Conservation (phyloP, 305 asterid genomes). For the Petunia hybrid region DNA sequence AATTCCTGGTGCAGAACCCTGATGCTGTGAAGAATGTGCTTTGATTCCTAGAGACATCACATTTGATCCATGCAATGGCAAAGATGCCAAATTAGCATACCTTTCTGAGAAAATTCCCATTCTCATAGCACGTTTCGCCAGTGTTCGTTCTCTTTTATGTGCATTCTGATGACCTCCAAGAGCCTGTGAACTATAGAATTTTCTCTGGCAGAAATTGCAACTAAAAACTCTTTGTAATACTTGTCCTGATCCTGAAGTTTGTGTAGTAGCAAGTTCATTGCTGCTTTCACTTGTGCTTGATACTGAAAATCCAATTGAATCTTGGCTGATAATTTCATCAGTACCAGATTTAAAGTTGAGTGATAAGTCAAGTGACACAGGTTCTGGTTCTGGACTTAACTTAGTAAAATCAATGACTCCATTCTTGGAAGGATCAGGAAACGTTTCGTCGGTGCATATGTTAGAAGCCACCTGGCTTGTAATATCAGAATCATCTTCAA, state of each 20-base stretch:
- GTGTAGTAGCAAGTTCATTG: constrained; percentile 47
- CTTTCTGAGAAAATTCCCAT: constrained; percentile 53
- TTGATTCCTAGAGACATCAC: constrained; percentile 58
- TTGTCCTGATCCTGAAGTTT: constrained; percentile 26
- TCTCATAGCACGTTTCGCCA: constrained; percentile 60
- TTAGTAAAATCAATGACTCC: constrained; percentile 30
- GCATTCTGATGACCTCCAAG: constrained; percentile 81
- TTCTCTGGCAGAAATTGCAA: constrained; percentile 67
- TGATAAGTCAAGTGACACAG: constrained; percentile 54
- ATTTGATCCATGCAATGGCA: constrained; percentile 58
- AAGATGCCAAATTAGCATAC: constrained; percentile 50
- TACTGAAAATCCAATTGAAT: constrained; percentile 41
- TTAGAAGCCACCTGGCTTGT: constrained; percentile 54
- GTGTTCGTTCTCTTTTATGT: constrained; percentile 63
- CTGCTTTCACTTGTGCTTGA: constrained; percentile 63
- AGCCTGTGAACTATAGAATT: constrained; percentile 76
- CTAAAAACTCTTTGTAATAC: constrained; percentile 49
- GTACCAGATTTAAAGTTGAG: constrained; percentile 43
- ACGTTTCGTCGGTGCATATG: constrained; percentile 37
- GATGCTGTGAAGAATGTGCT: constrained; percentile 62
- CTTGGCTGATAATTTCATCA: constrained; percentile 39
- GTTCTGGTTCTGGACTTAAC: constrained; percentile 43
- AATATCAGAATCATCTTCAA: constrained; percentile 46
- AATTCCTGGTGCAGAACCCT: constrained; percentile 34
- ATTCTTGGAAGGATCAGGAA: constrained; percentile 1